Conservation (phyloP, 768 basidiomycete genomes). For the Leucosporidium creatinivorum region DNA sequence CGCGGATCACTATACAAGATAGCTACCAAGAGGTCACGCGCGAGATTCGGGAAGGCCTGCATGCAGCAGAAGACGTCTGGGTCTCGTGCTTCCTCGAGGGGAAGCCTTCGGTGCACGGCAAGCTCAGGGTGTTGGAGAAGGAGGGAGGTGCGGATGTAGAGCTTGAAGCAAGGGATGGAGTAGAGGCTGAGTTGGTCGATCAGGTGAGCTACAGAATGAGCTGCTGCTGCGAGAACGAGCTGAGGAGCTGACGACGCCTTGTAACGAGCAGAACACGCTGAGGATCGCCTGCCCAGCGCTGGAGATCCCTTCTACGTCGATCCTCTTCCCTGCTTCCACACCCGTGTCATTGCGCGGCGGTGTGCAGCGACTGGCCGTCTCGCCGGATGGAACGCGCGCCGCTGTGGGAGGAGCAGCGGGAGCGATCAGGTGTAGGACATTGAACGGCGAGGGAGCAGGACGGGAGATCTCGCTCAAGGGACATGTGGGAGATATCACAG, state of each 20-base stretch:
- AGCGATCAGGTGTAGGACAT: background rate
- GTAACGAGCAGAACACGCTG: conserved; percentile 42
- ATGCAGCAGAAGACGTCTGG: conserved; percentile 56
- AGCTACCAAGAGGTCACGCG: conserved; percentile 55
- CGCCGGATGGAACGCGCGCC: conserved; percentile 6
- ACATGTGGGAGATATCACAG: conserved; percentile 43
- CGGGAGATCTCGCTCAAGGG: conserved; percentile 37
- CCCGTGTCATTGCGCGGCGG: conserved; percentile 26
- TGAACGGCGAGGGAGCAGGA: background rate
- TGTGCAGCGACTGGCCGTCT: conserved; percentile 18
- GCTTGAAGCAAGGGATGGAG: conserved; percentile 48
- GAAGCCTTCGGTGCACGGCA: conserved; percentile 52
- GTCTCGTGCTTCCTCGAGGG: conserved; percentile 59
- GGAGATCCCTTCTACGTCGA: conserved; percentile 48
- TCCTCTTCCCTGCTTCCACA: conserved; percentile 47
- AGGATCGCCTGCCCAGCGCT: conserved; percentile 50
- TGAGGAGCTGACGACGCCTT: background rate
- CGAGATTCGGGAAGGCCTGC: conserved; percentile 51
- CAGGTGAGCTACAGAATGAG: conserved; percentile 25
- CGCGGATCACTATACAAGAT: conserved; percentile 56
- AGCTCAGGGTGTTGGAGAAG: conserved; percentile 50
- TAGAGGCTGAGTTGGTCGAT: conserved; percentile 44
- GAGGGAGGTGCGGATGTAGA: conserved; percentile 49
- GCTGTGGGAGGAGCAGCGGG: conserved; percentile 26
- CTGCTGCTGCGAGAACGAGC: background rate